Evolutionary conservation across 331 rosid genomes (phyloP).

Genomic region (Stylosanthes scabra): DNA sequence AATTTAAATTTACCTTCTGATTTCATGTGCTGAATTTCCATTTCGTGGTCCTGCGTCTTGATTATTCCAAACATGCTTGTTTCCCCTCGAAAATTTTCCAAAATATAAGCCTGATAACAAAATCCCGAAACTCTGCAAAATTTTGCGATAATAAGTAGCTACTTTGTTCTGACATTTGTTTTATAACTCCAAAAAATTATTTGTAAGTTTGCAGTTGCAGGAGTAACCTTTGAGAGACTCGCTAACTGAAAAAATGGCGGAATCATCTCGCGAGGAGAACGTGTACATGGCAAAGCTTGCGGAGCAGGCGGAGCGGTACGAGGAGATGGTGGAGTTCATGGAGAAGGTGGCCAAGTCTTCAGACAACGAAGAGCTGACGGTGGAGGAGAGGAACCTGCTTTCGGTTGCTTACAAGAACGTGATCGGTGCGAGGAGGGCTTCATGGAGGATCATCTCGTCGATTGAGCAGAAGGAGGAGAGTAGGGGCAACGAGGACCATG

Average conservation of each 20-base stretch:
- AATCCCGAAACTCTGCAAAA: not conserved
- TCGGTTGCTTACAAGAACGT: conserved; percentile 98
- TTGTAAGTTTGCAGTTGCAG: conserved; percentile 7
- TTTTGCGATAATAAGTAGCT: not conserved
- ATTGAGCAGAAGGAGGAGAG: conserved; percentile 98
- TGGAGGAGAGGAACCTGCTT: conserved; percentile 90
- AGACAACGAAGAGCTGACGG: conserved; percentile 82
- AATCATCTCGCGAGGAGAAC: conserved; percentile 78
- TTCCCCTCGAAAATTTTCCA: too few species aligned
- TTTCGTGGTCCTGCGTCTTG: not conserved
- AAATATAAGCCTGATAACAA: not conserved
- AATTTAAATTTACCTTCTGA: too few species aligned
- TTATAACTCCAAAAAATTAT: too few species aligned
- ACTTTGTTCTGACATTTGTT: too few species aligned
- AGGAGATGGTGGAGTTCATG: conserved; percentile 98
- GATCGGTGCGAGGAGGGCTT: conserved; percentile 96
- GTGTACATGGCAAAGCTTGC: conserved; percentile 94
- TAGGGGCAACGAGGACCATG: conserved; percentile 91
- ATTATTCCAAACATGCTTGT: not conserved
- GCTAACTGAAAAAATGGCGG: conserved; percentile 28
- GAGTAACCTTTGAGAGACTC: conserved; percentile 7
- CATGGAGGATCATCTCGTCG: conserved; percentile 97
- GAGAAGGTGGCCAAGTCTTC: conserved; percentile 89
- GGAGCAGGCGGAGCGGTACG: conserved; percentile 92
- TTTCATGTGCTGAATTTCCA: not conserved